Conservation (phyloP, 495 filamentous ascomycete genomes). For the Aspergillus leporis region DNA sequence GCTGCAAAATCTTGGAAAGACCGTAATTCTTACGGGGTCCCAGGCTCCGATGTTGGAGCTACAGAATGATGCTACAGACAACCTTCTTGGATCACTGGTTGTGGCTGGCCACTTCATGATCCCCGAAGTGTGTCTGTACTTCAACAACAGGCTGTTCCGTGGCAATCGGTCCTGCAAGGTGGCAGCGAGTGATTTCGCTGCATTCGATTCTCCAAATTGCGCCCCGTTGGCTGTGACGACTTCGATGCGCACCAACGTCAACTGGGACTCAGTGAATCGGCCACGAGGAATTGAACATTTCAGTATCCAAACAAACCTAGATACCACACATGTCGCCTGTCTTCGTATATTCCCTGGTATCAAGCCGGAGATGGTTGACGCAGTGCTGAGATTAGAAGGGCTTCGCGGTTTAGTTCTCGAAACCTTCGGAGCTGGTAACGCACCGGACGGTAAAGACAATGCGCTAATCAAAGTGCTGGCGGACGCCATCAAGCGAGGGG, state of each 20-base stretch:
- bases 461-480: conserved; percentile 79
- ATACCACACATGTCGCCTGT: conserved; percentile 88
- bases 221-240: conserved; percentile 77
- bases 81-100: conserved; percentile 86
- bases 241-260: conserved; percentile 76
- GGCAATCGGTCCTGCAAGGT: conserved; percentile 91
- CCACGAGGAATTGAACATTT: conserved; percentile 75
- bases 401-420: conserved; percentile 85
- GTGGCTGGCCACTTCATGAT: conserved; percentile 96
- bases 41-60: conserved; percentile 92
- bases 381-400: conserved; percentile 74
- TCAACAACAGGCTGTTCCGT: conserved; percentile 89
- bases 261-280: conserved; percentile 78
- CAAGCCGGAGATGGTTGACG: conserved; percentile 91
- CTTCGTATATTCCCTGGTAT: conserved; percentile 95
- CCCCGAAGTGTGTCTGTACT: conserved; percentile 94
- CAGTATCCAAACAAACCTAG: conserved; percentile 71
- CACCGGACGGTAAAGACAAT: conserved; percentile 80
- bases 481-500: conserved; percentile 74
- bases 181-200: conserved; percentile 80
- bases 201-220: conserved; percentile 85
- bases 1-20: conserved; percentile 88
- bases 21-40: conserved; percentile 86
- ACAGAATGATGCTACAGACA: conserved; percentile 95
- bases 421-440: conserved; percentile 95